Evolutionary conservation across 1,139 yeast species (phyloP).

Genomic region (Saccharomyces uvarum): DNA sequence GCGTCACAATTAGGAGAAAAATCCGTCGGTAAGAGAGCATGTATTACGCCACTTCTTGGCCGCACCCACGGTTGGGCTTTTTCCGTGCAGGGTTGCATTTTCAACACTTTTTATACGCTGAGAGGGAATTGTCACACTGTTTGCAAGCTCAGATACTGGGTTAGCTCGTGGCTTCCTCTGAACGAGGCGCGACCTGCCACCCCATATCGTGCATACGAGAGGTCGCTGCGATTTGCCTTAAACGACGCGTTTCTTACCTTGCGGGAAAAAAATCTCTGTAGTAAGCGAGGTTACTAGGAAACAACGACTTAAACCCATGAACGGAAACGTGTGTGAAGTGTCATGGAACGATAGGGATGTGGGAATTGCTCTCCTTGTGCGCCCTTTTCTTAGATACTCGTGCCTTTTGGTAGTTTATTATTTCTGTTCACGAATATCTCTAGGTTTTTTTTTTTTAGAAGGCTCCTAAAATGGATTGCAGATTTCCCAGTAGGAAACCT

Average conservation of each 20-base stretch:
- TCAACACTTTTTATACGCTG: neutral
- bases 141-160: neutral
- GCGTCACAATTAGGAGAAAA: neutral
- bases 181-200: neutral
- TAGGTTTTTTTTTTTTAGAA: neutral
- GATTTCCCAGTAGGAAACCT: neutral
- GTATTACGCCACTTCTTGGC: neutral
- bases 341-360: neutral
- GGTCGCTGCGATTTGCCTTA: neutral
- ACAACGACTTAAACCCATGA: neutral
- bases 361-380: neutral
- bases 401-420: neutral
- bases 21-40: neutral
- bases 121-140: neutral
- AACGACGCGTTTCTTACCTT: neutral
- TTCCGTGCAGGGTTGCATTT: neutral
- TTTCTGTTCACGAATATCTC: neutral
- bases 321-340: neutral
- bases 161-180: neutral
- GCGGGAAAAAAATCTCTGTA: neutral
- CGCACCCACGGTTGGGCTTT: neutral
- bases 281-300: neutral
- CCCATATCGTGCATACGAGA: neutral
- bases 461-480: neutral
- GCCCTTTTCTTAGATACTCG: neutral